Evolutionary conservation across 805 yeast species (phyloP).

Genomic region (Cyberlindnera euphorbiae): DNA sequence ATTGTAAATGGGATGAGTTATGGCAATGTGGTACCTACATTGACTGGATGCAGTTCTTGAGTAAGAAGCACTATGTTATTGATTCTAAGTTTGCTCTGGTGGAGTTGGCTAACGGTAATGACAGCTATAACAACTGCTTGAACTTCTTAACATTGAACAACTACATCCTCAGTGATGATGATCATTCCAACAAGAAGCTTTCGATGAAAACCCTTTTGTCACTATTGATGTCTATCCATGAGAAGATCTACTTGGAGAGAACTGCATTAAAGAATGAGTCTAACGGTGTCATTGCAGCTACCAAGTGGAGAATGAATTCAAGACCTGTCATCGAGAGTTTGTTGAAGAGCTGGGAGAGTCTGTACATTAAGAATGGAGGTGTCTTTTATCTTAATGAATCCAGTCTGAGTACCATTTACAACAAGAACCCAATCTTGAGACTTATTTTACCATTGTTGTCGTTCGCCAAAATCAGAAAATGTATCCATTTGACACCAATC

Average conservation of each 20-base stretch:
- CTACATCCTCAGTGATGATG: slow-evolving; percentile 33
- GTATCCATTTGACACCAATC: slow-evolving; percentile 57
- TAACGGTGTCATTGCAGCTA: slow-evolving; percentile 41
- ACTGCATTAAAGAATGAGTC: slow-evolving; percentile 31
- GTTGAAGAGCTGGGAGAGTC: slow-evolving; percentile 63
- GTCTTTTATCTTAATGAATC: slow-evolving; percentile 48
- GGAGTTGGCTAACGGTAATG: slow-evolving; percentile 51
- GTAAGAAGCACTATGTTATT: slow-evolving; percentile 33
- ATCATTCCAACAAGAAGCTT: slow-evolving; percentile 30
- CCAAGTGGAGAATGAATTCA: slow-evolving; percentile 61
- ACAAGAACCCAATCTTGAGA: slow-evolving; percentile 52
- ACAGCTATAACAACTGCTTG: slow-evolving; percentile 40
- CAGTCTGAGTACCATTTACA: slow-evolving; percentile 38
- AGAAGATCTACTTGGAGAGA: slow-evolving; percentile 53
- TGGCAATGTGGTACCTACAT: slow-evolving; percentile 49
- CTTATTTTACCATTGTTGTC: slow-evolving; percentile 61
- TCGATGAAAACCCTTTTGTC: slow-evolving; percentile 49
- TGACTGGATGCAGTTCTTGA: slow-evolving; percentile 47
- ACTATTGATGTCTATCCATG: slow-evolving; percentile 62
- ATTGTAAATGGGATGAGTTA: slow-evolving; percentile 52
- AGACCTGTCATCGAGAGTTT: slow-evolving; percentile 55
- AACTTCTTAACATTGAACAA: slow-evolving; percentile 41
- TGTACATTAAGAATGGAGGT: slow-evolving; percentile 61
- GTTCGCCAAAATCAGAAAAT: slow-evolving; percentile 62
- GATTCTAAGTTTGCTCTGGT: slow-evolving; percentile 53